Conservation (phyloP, 371 early-diverging fungal species). For the Racocetra persica region DNA sequence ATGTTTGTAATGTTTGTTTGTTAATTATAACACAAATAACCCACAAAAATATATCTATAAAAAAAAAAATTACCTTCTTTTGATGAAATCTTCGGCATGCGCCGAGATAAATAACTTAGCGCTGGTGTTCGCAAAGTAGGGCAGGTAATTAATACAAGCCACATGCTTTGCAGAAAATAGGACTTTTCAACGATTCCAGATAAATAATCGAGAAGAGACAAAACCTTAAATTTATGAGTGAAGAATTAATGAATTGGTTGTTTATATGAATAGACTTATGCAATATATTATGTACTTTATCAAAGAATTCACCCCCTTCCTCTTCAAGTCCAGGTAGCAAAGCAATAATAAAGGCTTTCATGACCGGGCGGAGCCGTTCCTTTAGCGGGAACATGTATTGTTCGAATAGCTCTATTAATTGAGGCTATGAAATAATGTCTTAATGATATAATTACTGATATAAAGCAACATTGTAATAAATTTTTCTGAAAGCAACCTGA, state of each 20-base stretch:
- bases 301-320: constrained; percentile 89
- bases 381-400: constrained; percentile 79
- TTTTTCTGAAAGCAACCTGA: not conserved
- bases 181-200: constrained; percentile 71
- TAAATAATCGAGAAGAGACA: constrained; percentile 74
- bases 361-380: constrained; percentile 69
- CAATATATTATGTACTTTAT: constrained; percentile 51
- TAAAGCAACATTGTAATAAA: not conserved
- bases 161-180: constrained; percentile 83
- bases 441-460: constrained; percentile 16
- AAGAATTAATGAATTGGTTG: not conserved
- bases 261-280: not conserved
- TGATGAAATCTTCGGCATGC: constrained; percentile 74
- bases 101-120: constrained; percentile 76
- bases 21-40: not conserved
- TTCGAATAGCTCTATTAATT: constrained; percentile 78
- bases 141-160: constrained; percentile 78
- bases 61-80: constrained; percentile 62
- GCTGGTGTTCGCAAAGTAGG: constrained; percentile 75
- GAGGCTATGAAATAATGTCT: constrained; percentile 62
- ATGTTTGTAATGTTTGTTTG: too few relatives aligned
- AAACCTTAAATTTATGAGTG: constrained; percentile 53
- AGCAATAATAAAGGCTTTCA: constrained; percentile 84
- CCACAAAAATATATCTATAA: not conserved
- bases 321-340: constrained; percentile 91